Base-by-base conservation (phyloP, 1,284 basidiomycete species). In the Thecaphora frezii region DNA sequence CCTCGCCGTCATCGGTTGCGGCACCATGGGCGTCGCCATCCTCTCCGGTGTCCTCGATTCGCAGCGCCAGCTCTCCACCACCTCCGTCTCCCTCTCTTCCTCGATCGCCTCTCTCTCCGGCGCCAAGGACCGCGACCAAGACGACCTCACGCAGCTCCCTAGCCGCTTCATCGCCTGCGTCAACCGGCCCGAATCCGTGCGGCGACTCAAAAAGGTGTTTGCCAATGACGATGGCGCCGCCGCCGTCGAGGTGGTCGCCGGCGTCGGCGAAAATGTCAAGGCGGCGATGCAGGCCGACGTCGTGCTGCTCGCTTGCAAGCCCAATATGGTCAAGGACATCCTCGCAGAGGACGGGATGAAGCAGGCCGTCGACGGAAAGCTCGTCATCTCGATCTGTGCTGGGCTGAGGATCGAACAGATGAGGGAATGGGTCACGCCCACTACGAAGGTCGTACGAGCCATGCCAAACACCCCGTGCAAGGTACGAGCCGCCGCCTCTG, bases 381-480 rank as follows among this genome's bases (percentile, higher is more conserved):
- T 98, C 1, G 83, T 99, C 56, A 90, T 97, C 77, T 97, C 93
- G 68, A 97, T 98, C 73, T 87, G 96, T 41, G 94, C 96, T 10
- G 96, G 96, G 65, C 88, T 97, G 5, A 94, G 90, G 18, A 90
- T 97, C 67, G 71, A 83, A 18, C 93, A 97, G 80, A 83, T 98
- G 40, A 81, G 83, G 47, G 83, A 80, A 10, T 89, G 88, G 88
- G 89, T 94, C 25, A 82, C 84, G 19, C 82, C 86, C 0, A 83
- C 82, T n/a, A 92, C 91, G 37, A 87, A 86, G 66, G 90, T 97
- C 46, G 88, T 97, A 46, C 87, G 96, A 49, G 91, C 93, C 3
- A 99, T 99, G 96, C 94, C 96, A 61, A 99, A 98, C 79, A 98
- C 96, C 1, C 93, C 96, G 9, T 92, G 91, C 83, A 91, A 92